A percentile compares a stretch with the other conserved stretches of the same genome.
Conservation (phyloP, 192 early-diverging fungal genomes). For the Podila horticola region DNA sequence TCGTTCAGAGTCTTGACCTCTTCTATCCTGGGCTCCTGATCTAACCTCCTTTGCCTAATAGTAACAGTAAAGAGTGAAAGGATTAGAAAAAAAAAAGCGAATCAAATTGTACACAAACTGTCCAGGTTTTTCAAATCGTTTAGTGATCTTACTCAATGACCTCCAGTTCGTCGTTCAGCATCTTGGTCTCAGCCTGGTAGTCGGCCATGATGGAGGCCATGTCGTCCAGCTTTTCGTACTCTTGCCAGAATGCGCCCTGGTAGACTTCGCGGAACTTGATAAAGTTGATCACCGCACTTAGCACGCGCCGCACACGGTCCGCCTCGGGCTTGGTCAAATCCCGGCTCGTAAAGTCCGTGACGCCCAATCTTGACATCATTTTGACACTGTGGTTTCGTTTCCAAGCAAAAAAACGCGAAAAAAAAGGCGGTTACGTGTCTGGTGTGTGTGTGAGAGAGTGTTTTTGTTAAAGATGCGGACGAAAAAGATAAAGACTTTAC, state of each 20-base stretch:
- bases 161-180: constrained; percentile 19
- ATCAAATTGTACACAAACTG: too few species aligned
- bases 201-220: constrained; percentile 8
- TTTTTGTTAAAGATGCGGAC: neutral
- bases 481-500: constrained; percentile 12
- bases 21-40: constrained; percentile 34
- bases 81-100: too few species aligned
- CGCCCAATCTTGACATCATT: constrained; percentile 76
- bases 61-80: neutral
- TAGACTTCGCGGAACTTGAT: constrained; percentile 89
- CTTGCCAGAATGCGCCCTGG: constrained; percentile 18
- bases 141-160: neutral
- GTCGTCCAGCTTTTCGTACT: constrained; percentile 8
- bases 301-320: constrained; percentile 68
- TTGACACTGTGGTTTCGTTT: constrained; percentile 49
- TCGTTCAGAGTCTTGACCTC: constrained; percentile 27
- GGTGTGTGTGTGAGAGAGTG: too few species aligned
- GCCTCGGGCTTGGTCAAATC: constrained; percentile 87
- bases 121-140: too few species aligned
- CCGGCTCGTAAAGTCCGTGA: constrained; percentile 78
- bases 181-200: constrained; percentile 12
- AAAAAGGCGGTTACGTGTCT: neutral
- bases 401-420: neutral
- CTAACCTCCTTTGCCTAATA: constrained; percentile 17
- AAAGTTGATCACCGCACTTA: constrained; percentile 91